Evolutionary conservation across 2,329 filamentous ascomycete species (phyloP), one percentile per base, ranked within the genome.

Genomic region (Claviceps citrina): DNA sequence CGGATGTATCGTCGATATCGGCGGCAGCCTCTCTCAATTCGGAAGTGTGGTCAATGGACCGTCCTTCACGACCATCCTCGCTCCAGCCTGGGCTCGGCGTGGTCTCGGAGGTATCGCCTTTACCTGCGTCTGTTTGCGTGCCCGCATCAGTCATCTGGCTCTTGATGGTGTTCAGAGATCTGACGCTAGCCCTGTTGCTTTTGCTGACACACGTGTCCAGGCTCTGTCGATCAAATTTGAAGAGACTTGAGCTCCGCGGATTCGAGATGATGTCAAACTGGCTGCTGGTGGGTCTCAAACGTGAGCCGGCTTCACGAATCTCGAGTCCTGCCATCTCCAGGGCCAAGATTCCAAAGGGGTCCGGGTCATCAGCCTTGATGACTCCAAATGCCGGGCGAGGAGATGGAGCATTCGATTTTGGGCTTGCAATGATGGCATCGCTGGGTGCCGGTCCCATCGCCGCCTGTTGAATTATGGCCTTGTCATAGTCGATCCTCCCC

Each of bases 311-410:
- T 62, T 95, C 87, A 39, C 83, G 75, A 48, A 96, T 91, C 50
- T 89, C 84, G 41, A 95, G 65, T 2, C 89, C 89, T 44, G 86
- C 83, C 65, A 85, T 80, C 55, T 94, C 85, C n/a, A 96, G 64
- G 7, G 89, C 87, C 47, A 87, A 72, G 20, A 95, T 82, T 19
- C 89, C 89, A 54, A 84, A 96, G 0, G 89, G 89, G 56, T 96
- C 89, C 0, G 87, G 86, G 50, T 96, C 89, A 40, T 86, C 76
- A 3, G 66, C 62, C 46, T 80, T 77, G 1, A 85, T 86, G 13
- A 94, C 67, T 2, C 87, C 87, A 61, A 95, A 94, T 2, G 64
- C 63, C 24, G 68, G 60, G 46, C 49, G 63, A 36, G 55, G 68
- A 41, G 54, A 58, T 48, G 43, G 54, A 43, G 58, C 51, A 5